Conservation (phyloP, 805 yeast species). For the Metschnikowia vanudenii region DNA sequence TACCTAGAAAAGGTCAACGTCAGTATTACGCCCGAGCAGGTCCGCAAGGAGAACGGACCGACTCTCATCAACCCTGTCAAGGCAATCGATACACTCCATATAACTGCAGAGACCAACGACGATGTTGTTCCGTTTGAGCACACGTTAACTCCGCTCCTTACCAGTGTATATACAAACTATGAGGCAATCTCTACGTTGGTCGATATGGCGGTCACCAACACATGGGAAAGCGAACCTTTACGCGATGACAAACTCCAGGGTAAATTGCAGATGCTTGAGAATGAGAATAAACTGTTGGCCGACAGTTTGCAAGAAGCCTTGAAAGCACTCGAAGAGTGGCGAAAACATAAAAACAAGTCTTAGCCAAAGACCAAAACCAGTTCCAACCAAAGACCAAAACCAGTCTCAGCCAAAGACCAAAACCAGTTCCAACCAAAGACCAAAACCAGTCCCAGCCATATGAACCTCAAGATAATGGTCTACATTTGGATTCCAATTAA, state of each 20-base stretch:
- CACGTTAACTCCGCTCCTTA: slow-evolving; percentile 34
- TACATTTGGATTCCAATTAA: too few species aligned
- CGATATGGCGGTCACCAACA: slow-evolving; percentile 8
- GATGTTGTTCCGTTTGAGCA: slow-evolving; percentile 38
- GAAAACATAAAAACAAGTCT: slow-evolving; percentile 19
- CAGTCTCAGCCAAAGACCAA: too few species aligned
- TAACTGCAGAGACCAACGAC: slow-evolving; percentile 16
- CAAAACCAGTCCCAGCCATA: too few species aligned
- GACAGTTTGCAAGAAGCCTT: slow-evolving; percentile 42
- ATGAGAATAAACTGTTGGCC: slow-evolving; percentile 33
- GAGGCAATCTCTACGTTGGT: slow-evolving; percentile 26
- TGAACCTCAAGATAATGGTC: too few species aligned
- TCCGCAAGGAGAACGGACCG: slow-evolving; percentile 1
- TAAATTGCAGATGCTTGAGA: slow-evolving; percentile 24
- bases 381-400: too few species aligned
- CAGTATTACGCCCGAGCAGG: slow-evolving; percentile 22
- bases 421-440: too few species aligned
- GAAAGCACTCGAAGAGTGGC: slow-evolving; percentile 41
- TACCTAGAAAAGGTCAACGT: slow-evolving; percentile 30
- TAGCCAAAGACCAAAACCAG: too few species aligned
- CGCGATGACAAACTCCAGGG: slow-evolving; percentile 14
- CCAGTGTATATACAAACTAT: slow-evolving; percentile 34
- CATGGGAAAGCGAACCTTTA: slow-evolving; percentile 5
- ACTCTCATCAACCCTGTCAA: slow-evolving; percentile 31
- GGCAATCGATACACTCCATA: slow-evolving; percentile 26